These are phyloP conservation scores for Suillus decipiens DNA, from an alignment of 768 basidiomycete species.

Conservation along the genomic window DNA sequence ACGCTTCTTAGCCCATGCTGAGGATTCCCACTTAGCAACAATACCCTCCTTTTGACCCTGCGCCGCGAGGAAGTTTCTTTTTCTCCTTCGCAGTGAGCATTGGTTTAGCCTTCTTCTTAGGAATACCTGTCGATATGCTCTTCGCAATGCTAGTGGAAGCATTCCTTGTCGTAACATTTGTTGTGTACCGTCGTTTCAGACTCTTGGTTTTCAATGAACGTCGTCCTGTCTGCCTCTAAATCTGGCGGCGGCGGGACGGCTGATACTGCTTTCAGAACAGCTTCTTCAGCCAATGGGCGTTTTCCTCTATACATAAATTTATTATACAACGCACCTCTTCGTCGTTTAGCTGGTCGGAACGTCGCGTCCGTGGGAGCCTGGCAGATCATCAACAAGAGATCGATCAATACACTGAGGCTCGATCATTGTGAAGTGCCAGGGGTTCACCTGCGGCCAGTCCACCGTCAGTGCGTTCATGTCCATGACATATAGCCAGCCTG, in stretches of 20 bases:
- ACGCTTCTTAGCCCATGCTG: too few species aligned
- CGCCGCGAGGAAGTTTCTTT: too few species aligned
- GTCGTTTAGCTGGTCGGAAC: constrained; percentile 55
- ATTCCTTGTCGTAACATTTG: constrained; percentile 24
- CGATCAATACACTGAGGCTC: too few species aligned
- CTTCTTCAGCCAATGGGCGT: constrained; percentile 53
- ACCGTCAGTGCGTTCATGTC: too few species aligned
- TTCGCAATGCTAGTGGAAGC: constrained; percentile 42
- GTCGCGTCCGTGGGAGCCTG: constrained; percentile 65
- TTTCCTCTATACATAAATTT: constrained; percentile 48
- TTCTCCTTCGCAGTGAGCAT: constrained; percentile 80
- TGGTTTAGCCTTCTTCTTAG: constrained; percentile 58
- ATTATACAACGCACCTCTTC: constrained; percentile 50
- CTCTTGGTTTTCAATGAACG: constrained; percentile 30
- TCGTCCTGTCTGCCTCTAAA: constrained; percentile 33
- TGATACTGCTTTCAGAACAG: constrained; percentile 45
- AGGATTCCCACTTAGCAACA: too few species aligned
- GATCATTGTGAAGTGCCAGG: constrained; percentile 13
- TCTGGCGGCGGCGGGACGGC: constrained; percentile 27
- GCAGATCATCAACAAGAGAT: neutral
- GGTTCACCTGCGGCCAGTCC: constrained; percentile 77
- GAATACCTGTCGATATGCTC: constrained; percentile 42
- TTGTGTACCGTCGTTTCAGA: constrained; percentile 38
- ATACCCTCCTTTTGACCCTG: too few species aligned
- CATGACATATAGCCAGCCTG: too few species aligned